Conservation (phyloP, 306 rosid species). For the Delonix regia region DNA sequence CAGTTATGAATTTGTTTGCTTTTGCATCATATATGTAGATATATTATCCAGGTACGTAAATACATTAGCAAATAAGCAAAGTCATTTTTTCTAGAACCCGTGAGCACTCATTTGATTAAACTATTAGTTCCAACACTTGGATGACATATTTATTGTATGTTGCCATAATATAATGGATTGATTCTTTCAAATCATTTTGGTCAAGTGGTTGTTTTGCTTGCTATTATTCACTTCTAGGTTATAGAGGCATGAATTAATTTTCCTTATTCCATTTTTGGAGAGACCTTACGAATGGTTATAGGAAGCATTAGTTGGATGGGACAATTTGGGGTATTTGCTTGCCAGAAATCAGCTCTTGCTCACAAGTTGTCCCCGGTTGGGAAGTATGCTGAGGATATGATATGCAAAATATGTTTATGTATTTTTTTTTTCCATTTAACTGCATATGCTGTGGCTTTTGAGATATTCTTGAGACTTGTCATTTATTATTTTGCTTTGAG, state of each 20-base stretch:
- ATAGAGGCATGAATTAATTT: not conserved
- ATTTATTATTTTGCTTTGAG: not conserved
- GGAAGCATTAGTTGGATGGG: not conserved
- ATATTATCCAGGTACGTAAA: not conserved
- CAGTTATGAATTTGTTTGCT: not conserved
- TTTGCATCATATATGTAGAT: not conserved
- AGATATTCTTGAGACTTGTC: not conserved
- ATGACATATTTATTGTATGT: not conserved
- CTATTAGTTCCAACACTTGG: not conserved
- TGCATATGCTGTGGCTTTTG: not conserved
- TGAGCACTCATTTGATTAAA: not conserved
- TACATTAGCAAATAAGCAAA: not conserved
- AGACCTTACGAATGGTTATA: not conserved
- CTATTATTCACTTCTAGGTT: not conserved
- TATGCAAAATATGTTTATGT: not conserved
- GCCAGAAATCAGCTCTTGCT: not conserved
- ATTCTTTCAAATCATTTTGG: not conserved
- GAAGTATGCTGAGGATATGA: not conserved
- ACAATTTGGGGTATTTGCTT: not conserved
- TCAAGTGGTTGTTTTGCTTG: not conserved
- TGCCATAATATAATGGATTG: not conserved
- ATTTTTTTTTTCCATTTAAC: not conserved
- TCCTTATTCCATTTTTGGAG: too few species aligned
- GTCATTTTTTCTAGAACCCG: not conserved
- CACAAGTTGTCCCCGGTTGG: not conserved